Evolutionary conservation across 202 grass and related monocot genomes (phyloP), one percentile per base, ranked within the genome.

Genomic region (Setaria viridis): DNA sequence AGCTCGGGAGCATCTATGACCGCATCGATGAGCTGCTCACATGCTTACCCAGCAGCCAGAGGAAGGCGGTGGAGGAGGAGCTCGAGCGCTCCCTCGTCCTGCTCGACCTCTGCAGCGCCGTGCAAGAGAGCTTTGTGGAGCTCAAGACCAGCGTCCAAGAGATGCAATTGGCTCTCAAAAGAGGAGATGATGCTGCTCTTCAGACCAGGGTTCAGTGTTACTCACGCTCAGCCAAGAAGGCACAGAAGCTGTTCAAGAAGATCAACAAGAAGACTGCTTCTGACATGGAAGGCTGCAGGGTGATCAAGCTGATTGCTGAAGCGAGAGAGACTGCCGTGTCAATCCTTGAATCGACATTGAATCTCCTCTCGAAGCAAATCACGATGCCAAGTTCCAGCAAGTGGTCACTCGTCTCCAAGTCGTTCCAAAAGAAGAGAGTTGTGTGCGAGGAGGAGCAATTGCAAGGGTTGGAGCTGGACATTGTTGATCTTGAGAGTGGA

Each of bases 371-470:
- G 0, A 76, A 72, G 30, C 64, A 86, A 76, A 80, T 88, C 2
- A 20, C 8, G 0, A 16, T 37, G 14, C 85, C 25, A 4, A 92
- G 74, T 70, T 57, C 70, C 45, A 64, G 85, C 79, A 87, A 84
- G 85, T 92, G 94, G 91, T 87, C 85, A 13, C 7, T 93, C 79
- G 55, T 85, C 9, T 81, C 86, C 20, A 96, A 85, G 77, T 41
- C 77, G 1, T 50, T 81, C 11, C 80, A 74, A 17, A 70, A 77
- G 56, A 78, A 32, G 58, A 73, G 66, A 55, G 12, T 87, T 39
- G 11, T 74, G 2, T 89, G 62, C n/a, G 53, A 80, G 17, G 49
- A 14, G 70, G 75, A 83, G 34, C 65, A 74, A 19, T 53, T 91
- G 34, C 59, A 54, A 20, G 64, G 20, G 57, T 71, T 93, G 11